Conservation (phyloP, 1,284 basidiomycete species). For the Apiotrichum porosum region DNA sequence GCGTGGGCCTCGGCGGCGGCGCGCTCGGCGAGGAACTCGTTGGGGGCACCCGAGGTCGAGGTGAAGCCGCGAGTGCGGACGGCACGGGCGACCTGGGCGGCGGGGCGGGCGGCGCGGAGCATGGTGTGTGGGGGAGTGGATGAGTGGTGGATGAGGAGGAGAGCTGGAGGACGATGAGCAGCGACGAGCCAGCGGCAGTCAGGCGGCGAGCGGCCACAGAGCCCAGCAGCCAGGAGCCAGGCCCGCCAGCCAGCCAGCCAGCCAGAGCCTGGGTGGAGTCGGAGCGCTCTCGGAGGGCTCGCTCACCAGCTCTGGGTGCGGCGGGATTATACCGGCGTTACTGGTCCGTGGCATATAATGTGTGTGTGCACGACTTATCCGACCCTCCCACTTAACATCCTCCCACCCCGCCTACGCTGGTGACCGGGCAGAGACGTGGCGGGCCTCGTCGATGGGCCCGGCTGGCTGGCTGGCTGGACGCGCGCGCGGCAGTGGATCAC, state of each 20-base stretch:
- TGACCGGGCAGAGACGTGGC: no score
- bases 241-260: neutral
- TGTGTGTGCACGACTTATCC: no score
- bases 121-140: constrained; percentile 13
- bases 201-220: neutral
- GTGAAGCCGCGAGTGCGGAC: constrained; percentile 22
- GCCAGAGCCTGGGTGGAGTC: no score
- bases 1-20: constrained; percentile 39
- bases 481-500: no score
- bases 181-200: neutral
- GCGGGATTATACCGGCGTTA: no score
- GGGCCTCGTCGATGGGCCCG: no score
- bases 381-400: no score
- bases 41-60: constrained; percentile 18
- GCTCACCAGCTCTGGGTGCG: no score
- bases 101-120: constrained; percentile 17
- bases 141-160: constrained; percentile 6
- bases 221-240: neutral
- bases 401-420: no score
- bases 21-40: constrained; percentile 38
- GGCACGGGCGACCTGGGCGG: constrained; percentile 17
- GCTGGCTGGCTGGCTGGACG: no score
- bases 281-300: no score
- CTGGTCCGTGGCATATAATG: no score
- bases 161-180: neutral